Evolutionary conservation across 192 early-diverging fungal species (phyloP).

Genomic region (Pilaira anomala): DNA sequence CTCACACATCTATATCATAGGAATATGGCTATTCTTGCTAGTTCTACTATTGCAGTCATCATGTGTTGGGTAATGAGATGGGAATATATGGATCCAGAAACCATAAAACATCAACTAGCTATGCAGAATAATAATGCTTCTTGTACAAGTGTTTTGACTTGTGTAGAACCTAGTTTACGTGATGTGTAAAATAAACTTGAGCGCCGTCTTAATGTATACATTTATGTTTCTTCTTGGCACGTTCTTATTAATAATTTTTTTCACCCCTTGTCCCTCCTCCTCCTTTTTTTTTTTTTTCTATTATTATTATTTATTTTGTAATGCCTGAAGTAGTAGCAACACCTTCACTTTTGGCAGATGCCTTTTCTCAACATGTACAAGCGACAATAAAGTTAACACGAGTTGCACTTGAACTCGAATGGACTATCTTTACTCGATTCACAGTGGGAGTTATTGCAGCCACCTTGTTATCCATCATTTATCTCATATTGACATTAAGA

Average conservation of each 20-base stretch:
- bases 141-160: conserved; percentile 9
- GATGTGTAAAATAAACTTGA: neutral
- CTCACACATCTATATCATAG: conserved; percentile 14
- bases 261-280: neutral
- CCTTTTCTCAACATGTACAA: conserved; percentile 19
- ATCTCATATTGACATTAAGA: conserved; percentile 24
- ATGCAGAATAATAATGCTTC: neutral
- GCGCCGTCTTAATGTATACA: neutral
- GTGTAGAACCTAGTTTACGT: conserved; percentile 10
- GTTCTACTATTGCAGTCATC: conserved; percentile 39
- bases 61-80: conserved; percentile 41
- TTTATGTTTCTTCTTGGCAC: neutral
- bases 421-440: conserved; percentile 33
- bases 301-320: neutral
- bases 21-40: conserved; percentile 52
- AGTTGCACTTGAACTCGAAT: conserved; percentile 33
- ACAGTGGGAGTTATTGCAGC: conserved; percentile 29
- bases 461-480: conserved; percentile 19
- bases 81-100: conserved; percentile 10
- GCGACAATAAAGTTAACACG: conserved; percentile 17
- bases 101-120: neutral
- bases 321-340: neutral
- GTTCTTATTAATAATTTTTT: neutral
- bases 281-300: neutral
- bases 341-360: conserved; percentile 5